A percentile compares a stretch with the other conserved stretches of the same genome.
phyloP scores from a whole-genome alignment of 2,329 filamentous ascomycete species.

The Hymenoscyphus linearis region DNA sequence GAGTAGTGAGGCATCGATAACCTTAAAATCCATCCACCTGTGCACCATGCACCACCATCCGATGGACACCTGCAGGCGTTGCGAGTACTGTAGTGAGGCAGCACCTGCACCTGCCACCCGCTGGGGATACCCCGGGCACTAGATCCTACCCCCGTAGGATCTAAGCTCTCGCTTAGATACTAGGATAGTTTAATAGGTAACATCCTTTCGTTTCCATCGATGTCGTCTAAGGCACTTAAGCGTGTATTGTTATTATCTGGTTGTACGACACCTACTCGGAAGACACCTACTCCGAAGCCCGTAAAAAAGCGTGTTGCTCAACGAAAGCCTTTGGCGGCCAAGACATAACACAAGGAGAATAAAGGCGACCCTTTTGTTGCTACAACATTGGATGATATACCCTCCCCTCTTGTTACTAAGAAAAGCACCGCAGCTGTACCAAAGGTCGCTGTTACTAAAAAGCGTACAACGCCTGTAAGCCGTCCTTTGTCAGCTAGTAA shows the following conservation, averaged over 20 bases:
- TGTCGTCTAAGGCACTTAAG: no score
- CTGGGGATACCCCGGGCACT: not conserved
- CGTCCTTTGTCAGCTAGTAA: conserved; percentile 16
- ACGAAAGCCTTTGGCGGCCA: conserved; percentile 8
- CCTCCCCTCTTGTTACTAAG: conserved; percentile 20
- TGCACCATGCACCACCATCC: no score
- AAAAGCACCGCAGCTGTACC: conserved; percentile 10
- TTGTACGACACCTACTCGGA: conserved; percentile 4
- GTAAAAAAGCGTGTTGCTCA: conserved; percentile 16
- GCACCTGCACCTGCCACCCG: no score
- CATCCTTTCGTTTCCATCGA: no score
- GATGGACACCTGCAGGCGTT: no score
- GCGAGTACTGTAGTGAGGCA: no score
- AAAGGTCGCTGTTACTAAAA: conserved; percentile 19
- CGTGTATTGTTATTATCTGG: no score
- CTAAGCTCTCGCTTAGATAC: not conserved
- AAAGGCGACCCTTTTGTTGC: not conserved
- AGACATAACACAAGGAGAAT: not conserved
- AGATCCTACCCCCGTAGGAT: no score
- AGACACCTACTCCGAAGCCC: conserved; percentile 11
- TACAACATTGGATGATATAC: not conserved
- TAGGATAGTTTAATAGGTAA: no score
- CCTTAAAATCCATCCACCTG: not conserved
- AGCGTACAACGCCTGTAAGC: conserved; percentile 12
- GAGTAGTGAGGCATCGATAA: not conserved